A percentile compares a stretch with the other conserved stretches of the same genome.
Evolutionary conservation across 345 rosid genomes (phyloP).

Genomic region (Combretum micranthum): DNA sequence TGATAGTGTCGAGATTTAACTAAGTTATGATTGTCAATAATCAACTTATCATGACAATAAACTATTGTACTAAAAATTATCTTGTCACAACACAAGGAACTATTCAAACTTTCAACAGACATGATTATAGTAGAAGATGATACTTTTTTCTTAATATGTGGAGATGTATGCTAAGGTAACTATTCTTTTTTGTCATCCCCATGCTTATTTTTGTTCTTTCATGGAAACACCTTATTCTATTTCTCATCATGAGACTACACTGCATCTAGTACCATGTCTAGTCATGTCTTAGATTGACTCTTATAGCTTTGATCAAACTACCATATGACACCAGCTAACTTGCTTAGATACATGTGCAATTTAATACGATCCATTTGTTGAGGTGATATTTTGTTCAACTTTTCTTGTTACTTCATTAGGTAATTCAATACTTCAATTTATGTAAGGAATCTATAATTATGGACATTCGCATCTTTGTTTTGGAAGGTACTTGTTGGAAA

Average conservation of each 20-base stretch:
- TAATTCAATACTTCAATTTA: too few relatives aligned
- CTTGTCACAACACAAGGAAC: conserved; percentile 73
- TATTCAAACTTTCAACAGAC: conserved; percentile 86
- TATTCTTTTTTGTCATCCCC: neutral
- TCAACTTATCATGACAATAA: conserved; percentile 34
- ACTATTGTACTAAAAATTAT: conserved; percentile 65
- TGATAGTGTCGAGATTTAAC: neutral
- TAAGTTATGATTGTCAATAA: neutral
- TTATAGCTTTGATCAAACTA: too few relatives aligned
- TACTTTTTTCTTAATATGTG: conserved; percentile 56
- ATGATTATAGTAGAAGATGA: conserved; percentile 61
- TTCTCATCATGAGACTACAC: neutral
- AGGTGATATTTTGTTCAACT: too few relatives aligned
- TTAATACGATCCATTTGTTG: too few relatives aligned
- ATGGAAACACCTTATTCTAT: neutral
- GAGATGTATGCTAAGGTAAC: conserved; percentile 81
- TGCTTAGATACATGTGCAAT: too few relatives aligned
- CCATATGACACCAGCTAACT: too few relatives aligned
- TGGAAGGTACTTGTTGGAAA: too few relatives aligned
- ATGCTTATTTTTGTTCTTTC: neutral
- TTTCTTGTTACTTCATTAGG: too few relatives aligned
- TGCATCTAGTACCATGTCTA: too few relatives aligned
- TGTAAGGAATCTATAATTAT: too few relatives aligned
- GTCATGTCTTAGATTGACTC: too few relatives aligned
- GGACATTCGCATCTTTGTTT: too few relatives aligned